Evolutionary conservation across 768 basidiomycete genomes (phyloP).

Genomic region (Naganishia vaughanmartiniae): DNA sequence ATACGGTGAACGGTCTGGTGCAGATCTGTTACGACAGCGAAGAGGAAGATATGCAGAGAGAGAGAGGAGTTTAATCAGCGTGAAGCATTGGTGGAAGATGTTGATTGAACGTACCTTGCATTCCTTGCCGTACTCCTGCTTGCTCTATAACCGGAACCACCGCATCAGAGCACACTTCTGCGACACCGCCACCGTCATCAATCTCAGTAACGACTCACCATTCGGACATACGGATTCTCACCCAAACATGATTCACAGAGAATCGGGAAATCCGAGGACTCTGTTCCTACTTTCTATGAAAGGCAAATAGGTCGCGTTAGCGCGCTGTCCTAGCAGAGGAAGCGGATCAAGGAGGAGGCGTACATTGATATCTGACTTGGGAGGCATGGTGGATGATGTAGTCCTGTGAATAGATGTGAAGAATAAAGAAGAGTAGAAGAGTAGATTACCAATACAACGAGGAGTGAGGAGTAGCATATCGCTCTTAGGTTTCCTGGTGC

Average conservation of each 20-base stretch:
- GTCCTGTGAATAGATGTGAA: neutral
- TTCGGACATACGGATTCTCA: slow-evolving; percentile 86
- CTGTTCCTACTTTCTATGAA: slow-evolving; percentile 50
- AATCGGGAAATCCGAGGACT: slow-evolving; percentile 51
- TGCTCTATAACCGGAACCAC: slow-evolving; percentile 62
- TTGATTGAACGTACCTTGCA: slow-evolving; percentile 61
- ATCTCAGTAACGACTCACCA: slow-evolving; percentile 61
- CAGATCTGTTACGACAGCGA: slow-evolving; percentile 69
- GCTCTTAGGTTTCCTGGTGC: too few species aligned
- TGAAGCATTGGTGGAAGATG: neutral
- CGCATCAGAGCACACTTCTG: neutral
- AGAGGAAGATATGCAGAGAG: neutral
- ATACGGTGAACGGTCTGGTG: slow-evolving; percentile 91
- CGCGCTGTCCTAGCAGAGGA: too few species aligned
- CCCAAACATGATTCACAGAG: slow-evolving; percentile 61
- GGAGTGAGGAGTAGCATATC: too few species aligned
- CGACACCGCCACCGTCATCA: neutral
- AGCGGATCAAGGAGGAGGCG: neutral
- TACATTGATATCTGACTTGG: slow-evolving; percentile 52
- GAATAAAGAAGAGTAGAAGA: too few species aligned
- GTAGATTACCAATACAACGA: too few species aligned
- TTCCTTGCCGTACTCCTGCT: slow-evolving; percentile 91
- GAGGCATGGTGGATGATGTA: slow-evolving; percentile 29
- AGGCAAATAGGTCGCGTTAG: neutral
- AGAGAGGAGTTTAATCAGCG: neutral